Base-by-base conservation (phyloP, 768 basidiomycete genomes). In the Rhodotorula paludigena region DNA sequence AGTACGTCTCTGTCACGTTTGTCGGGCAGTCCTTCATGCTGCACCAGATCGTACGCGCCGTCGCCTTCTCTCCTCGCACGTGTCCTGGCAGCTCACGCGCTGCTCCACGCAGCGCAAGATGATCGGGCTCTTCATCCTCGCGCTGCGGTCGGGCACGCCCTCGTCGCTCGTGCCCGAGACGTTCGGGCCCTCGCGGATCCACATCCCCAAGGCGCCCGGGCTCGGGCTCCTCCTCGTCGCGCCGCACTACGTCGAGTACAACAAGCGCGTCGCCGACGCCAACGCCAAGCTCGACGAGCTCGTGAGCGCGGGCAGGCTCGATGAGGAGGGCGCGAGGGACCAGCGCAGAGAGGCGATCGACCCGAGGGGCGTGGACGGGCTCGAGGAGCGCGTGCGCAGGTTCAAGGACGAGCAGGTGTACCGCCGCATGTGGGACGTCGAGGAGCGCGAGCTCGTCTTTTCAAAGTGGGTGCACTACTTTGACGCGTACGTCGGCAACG, bases 11-110 rank as follows among this genome's bases (percentile, higher is more conserved):
- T 52, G 86, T 98, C 28, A 81, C 89, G 66, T 88, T 96, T 77
- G 92, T 98, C 76, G 96, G 94, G 0, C 96, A 99, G 78, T 92
- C 90, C 74, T 99, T 99, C 78, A 98, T 99, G 96, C 80, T 99
- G 60, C 94, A 99, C 78, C 96, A 99, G 82, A 92, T 92, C 60
- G 82, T 80, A n/a, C 39, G 75, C 72, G 53, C 53, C 14, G 16
- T 49, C 49, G 35, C 49, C 28, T n/a, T 33, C 38, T 47, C 23
- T 21, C 41, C 36, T 38, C 15, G 14, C 5, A 28, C 14, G 2
- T 15, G 2, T 21, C 11, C 41, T 20, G n/a, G 14, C 18, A 16
- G 30, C 10, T 32, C 16, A 41, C 28, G 15, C 21, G 35, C 25
- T 16, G 53, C 23, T 57, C 47, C 55, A 45, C 60, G 16, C 69